phyloP scores from a whole-genome alignment of 1,284 basidiomycete genomes.

The Neolentinus lepideus region DNA sequence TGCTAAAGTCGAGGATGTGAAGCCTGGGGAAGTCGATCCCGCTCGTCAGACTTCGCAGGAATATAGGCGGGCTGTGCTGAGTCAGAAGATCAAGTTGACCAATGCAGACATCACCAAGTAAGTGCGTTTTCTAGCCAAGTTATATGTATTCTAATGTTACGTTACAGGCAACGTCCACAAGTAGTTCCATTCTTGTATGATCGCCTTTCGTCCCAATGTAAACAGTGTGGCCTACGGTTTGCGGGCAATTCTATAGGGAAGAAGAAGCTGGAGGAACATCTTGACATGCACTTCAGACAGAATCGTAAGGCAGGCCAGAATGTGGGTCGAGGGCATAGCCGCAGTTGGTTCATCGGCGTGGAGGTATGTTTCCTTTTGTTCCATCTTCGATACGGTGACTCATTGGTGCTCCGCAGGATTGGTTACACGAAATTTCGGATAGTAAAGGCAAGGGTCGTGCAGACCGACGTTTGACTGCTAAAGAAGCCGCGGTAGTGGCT shows the following conservation, averaged over 20 bases:
- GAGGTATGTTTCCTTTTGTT: constrained; percentile 55
- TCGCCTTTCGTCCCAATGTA: constrained; percentile 79
- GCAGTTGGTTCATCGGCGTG: constrained; percentile 84
- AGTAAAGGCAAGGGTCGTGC: constrained; percentile 59
- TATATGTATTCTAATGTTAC: constrained; percentile 6
- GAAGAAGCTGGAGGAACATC: constrained; percentile 79
- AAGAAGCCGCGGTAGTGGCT: constrained; percentile 59
- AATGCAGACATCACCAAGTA: constrained; percentile 72
- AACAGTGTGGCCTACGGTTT: constrained; percentile 91
- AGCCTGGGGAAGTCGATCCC: constrained; percentile 27
- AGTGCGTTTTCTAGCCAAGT: constrained; percentile 13
- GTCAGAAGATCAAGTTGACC: constrained; percentile 62
- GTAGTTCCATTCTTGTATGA: constrained; percentile 67
- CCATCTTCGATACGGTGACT: constrained; percentile 11
- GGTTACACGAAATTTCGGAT: constrained; percentile 67
- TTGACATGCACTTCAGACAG: constrained; percentile 97
- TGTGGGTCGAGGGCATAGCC: constrained; percentile 79
- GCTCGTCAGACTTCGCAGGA: constrained; percentile 43
- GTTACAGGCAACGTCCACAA: constrained; percentile 49
- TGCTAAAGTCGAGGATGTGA: constrained; percentile 31
- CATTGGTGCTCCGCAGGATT: constrained; percentile 51
- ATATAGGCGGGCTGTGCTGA: constrained; percentile 70
- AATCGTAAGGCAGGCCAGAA: constrained; percentile 87
- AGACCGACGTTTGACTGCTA: constrained; percentile 45
- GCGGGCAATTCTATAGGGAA: constrained; percentile 66